A percentile compares a stretch with the other conserved stretches of the same genome.
phyloP scores from a whole-genome alignment of 768 basidiomycete species.

The Tricholoma sp. region DNA sequence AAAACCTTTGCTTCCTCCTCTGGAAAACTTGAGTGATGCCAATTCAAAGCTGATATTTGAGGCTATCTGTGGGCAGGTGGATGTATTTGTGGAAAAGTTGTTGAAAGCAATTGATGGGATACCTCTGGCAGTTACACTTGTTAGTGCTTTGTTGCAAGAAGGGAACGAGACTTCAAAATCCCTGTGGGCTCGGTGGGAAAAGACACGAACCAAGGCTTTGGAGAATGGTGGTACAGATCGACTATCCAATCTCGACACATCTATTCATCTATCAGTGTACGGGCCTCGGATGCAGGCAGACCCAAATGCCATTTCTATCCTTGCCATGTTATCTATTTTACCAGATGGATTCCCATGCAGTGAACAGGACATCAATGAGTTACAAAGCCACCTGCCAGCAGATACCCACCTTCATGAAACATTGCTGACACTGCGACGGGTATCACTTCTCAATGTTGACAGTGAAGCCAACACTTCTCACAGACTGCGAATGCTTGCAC shows the following conservation, averaged over 20 bases:
- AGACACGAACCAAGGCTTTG: conserved; percentile 12
- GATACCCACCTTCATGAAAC: background rate
- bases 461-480: background rate
- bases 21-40: background rate
- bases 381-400: background rate
- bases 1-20: background rate
- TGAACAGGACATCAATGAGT: background rate
- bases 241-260: conserved; percentile 15
- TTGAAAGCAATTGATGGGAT: background rate
- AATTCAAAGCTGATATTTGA: background rate
- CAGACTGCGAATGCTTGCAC: background rate
- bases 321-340: conserved; percentile 15
- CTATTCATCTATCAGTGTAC: conserved; percentile 12
- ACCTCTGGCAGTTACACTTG: conserved; percentile 9
- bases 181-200: conserved; percentile 14
- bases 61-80: background rate
- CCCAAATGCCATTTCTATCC: conserved; percentile 5
- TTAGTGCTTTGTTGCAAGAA: conserved; percentile 15
- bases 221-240: conserved; percentile 16
- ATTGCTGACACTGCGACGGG: background rate
- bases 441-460: background rate
- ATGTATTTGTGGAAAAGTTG: background rate
- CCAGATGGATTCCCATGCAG: conserved; percentile 10
- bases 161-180: conserved; percentile 17
- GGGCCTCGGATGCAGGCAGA: conserved; percentile 13